Conservation (phyloP, 345 rosid genomes). For the Punica granatum region DNA sequence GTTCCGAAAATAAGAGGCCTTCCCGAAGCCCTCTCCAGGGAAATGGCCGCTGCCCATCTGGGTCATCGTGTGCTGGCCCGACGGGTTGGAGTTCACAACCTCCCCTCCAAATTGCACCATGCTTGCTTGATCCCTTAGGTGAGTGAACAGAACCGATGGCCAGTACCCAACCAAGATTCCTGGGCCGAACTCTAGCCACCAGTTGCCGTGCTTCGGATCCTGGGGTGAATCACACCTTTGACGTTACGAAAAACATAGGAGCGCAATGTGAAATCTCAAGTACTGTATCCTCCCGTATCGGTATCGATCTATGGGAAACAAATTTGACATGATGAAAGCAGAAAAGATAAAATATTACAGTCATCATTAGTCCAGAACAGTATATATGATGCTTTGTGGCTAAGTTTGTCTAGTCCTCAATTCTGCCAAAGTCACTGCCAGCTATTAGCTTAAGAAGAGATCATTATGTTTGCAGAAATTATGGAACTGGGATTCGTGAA, state of each 20-base stretch:
- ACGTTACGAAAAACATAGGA: too few species aligned
- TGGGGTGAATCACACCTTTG: constrained; percentile 4
- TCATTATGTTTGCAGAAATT: not conserved
- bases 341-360: not conserved
- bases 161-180: constrained; percentile 90
- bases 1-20: constrained; percentile 86
- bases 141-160: constrained; percentile 80
- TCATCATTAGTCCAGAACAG: not conserved
- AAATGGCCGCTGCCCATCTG: constrained; percentile 99
- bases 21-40: constrained; percentile 83
- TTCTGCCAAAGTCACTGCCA: not conserved
- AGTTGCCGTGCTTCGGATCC: constrained; percentile 99
- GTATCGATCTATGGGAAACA: not conserved
- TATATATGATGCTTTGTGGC: constrained; percentile 9
- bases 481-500: not conserved
- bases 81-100: constrained; percentile 59
- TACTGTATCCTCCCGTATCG: not conserved
- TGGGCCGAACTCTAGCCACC: constrained; percentile 98
- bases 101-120: constrained; percentile 98
- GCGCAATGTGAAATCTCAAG: not conserved
- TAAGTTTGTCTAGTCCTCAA: constrained; percentile 7
- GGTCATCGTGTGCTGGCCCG: constrained; percentile 77
- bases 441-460: too few species aligned
- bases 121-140: constrained; percentile 71
- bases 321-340: not conserved